phyloP scores from a whole-genome alignment of 768 basidiomycete genomes.

The Phaffia tasmanica region DNA sequence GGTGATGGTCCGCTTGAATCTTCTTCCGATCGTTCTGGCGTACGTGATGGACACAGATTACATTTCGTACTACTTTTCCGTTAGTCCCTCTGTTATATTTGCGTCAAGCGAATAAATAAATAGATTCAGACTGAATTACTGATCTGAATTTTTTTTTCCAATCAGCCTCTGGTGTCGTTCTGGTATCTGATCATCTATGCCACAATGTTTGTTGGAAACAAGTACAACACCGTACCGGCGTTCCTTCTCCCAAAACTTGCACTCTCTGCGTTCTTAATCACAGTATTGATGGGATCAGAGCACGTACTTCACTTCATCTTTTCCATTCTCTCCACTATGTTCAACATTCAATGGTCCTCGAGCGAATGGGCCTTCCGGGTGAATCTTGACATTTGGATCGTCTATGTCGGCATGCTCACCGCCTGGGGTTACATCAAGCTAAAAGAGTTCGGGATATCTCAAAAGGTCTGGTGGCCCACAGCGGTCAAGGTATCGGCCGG shows the following conservation, averaged over 20 bases:
- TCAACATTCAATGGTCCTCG: constrained; percentile 70
- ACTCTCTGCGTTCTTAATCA: constrained; percentile 53
- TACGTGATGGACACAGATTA: constrained; percentile 90
- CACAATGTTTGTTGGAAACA: constrained; percentile 60
- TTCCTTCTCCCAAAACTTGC: constrained; percentile 64
- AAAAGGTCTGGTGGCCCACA: constrained; percentile 56
- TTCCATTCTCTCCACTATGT: constrained; percentile 51
- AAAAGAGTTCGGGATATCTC: constrained; percentile 58
- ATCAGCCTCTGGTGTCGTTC: constrained; percentile 71
- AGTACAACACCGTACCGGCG: constrained; percentile 56
- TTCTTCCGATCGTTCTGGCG: constrained; percentile 66
- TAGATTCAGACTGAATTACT: background rate
- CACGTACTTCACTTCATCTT: constrained; percentile 60
- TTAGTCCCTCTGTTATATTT: background rate
- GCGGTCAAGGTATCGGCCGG: constrained; percentile 45
- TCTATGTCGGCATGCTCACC: constrained; percentile 72
- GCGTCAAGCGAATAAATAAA: background rate
- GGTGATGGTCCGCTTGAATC: constrained; percentile 71
- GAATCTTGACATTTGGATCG: constrained; percentile 76
- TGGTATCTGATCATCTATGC: constrained; percentile 76
- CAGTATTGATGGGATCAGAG: constrained; percentile 53
- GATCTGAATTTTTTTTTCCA: constrained; percentile 43
- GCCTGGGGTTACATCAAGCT: constrained; percentile 63
- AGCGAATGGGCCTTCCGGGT: constrained; percentile 82
- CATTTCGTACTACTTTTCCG: constrained; percentile 49